A percentile compares a stretch with the other conserved stretches of the same genome.
Evolutionary conservation across 495 filamentous ascomycete species (phyloP).

Genomic region (Penicillium nucicola): DNA sequence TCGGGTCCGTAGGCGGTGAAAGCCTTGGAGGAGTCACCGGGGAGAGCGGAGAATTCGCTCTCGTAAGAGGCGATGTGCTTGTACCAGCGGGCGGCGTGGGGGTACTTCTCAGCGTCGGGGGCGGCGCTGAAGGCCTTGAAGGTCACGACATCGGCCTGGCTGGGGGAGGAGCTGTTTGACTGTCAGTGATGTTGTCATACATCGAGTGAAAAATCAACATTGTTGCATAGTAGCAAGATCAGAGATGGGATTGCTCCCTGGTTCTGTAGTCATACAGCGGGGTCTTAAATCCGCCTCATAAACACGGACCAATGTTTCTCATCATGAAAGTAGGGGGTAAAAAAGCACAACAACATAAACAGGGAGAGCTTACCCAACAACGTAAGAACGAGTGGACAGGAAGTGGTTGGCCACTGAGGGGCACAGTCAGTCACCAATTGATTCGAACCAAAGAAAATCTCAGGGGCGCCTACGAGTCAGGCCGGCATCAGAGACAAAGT

Average conservation of each 20-base stretch:
- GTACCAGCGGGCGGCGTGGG: conserved; percentile 95
- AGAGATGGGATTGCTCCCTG: conserved; percentile 80
- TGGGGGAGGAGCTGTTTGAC: conserved; percentile 65
- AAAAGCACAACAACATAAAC: conserved; percentile 6
- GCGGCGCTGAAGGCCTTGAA: conserved; percentile 81
- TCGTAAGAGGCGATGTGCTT: conserved; percentile 93
- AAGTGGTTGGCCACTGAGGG: conserved; percentile 84
- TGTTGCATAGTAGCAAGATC: conserved; percentile 44
- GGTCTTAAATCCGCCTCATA: conserved; percentile 98
- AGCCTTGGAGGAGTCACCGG: conserved; percentile 84
- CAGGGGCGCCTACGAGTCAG: conserved; percentile 65
- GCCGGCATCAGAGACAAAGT: conserved; percentile 85
- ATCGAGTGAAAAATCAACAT: conserved; percentile 1
- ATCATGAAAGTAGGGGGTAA: conserved; percentile 57
- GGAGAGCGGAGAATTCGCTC: conserved; percentile 84
- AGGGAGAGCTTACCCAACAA: conserved; percentile 70
- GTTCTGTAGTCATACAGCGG: conserved; percentile 77
- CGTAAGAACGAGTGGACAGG: conserved; percentile 87
- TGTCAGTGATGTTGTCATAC: conserved; percentile 29
- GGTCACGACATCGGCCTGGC: conserved; percentile 92
- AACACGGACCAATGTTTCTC: conserved; percentile 99
- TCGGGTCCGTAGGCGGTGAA: conserved; percentile 93
- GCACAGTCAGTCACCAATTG: conserved; percentile 35
- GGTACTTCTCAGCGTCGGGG: conserved; percentile 82
- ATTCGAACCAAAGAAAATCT: conserved; percentile 19